Evolutionary conservation across 2,329 filamentous ascomycete genomes (phyloP), one percentile per base, ranked within the genome.

Genomic region (Aspergillus carbonarius): DNA sequence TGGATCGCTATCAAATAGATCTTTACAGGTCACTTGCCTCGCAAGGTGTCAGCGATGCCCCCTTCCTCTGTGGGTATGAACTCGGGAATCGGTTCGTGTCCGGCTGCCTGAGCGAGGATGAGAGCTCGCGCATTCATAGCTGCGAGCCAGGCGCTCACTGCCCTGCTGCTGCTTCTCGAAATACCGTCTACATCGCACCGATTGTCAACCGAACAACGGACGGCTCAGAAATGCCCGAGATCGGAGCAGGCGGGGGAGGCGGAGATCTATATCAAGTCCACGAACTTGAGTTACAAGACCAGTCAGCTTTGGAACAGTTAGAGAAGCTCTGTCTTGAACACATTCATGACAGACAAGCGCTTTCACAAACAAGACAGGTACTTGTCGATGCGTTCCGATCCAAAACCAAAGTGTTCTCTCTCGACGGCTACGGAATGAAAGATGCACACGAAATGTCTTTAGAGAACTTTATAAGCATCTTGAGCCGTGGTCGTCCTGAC

Each of bases 221-320:
- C 54, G 89, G 89, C 7, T 74, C 75, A 13, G 85, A 91, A 20
- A 77, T 96, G 32, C 81, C 81, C 2, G 93, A 97, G 71, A 69
- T 88, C 6, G 92, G 92, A 1, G 83, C 90, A 27, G 92, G 92
- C 5, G 92, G 92, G 5, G 92, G 92, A 0, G 86, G 86, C 12
- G 89, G 88, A 2, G 91, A 96, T 71, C 75, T 96, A 5, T 83
- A 87, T 64, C 84, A 87, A 48, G 82, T 83, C 20, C 84, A 86
- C 23, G 88, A 90, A 69, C 74, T 95, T 7, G 86, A 89, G 34
- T 72, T 85, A 9, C 71, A 84, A 6, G 80, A 83, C 59, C 66
- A 70, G 1, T 66, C 66, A 23, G 74, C 82, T n/a, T 65, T 85
- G 0, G 76, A 79, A 1, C 81, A 84, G 46, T 70, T 91, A 5